These are phyloP conservation scores for Saussurea involucrata DNA, from an alignment of 129 eudicot species.

Conservation along the genomic window DNA sequence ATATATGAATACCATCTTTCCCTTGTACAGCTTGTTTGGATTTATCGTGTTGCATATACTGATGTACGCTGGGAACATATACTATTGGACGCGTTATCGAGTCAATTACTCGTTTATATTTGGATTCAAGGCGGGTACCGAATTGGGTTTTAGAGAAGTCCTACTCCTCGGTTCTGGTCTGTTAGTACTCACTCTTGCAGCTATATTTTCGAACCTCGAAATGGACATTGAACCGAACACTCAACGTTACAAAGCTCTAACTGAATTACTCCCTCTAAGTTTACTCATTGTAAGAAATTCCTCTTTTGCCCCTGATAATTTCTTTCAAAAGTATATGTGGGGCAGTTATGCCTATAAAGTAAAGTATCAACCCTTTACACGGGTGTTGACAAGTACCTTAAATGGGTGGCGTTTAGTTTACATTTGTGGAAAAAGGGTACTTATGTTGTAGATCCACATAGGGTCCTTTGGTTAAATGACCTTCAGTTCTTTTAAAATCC, in stretches of 20 bases:
- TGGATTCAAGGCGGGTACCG: conserved; percentile 50
- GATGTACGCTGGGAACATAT: conserved; percentile 39
- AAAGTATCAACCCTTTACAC: neutral
- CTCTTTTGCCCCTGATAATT: neutral
- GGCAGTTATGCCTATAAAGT: neutral
- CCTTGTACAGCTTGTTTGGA: conserved; percentile 62
- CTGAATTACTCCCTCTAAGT: conserved; percentile 56
- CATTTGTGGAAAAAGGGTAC: too few relatives aligned
- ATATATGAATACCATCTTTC: conserved; percentile 70
- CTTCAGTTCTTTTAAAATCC: neutral
- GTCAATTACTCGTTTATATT: conserved; percentile 53
- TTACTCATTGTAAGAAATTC: conserved; percentile 46
- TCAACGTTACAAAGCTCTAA: conserved; percentile 19
- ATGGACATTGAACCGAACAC: conserved; percentile 51
- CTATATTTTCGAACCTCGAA: conserved; percentile 49
- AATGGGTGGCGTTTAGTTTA: too few relatives aligned
- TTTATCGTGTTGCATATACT: conserved; percentile 44
- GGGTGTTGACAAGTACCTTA: too few relatives aligned
- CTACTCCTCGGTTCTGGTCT: conserved; percentile 58
- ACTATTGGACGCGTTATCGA: conserved; percentile 40
- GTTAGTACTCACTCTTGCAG: conserved; percentile 57
- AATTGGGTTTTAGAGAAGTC: conserved; percentile 52
- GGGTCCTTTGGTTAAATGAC: neutral
- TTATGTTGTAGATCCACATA: too few relatives aligned
- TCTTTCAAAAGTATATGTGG: neutral